Evolutionary conservation across 306 rosid genomes (phyloP), one percentile per base, ranked within the genome.

Genomic region (Trifolium subterraneum): DNA sequence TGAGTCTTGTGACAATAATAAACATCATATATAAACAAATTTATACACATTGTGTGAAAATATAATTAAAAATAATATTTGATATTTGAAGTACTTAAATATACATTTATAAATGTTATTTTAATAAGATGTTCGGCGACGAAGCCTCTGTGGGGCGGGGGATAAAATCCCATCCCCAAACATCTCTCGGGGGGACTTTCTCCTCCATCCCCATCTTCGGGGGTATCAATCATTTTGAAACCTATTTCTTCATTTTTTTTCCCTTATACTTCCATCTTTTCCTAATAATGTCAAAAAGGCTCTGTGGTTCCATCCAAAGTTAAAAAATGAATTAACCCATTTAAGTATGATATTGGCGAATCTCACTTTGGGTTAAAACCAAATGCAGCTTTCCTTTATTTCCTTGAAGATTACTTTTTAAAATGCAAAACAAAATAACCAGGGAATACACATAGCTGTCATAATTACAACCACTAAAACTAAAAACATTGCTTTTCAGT

Each of bases 341-440:
- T 58, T 75, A 44, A 18, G 36, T 50, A 68, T 33, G 48, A 14
- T 7, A 69, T 59, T 59, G 62, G n/a, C 0, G 8, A 70, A 47
- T 39, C 66, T 38, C 72, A n/a, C 18, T 61, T 18, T 61, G 55
- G 54, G 69, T 80, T 69, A 52, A 45, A 33, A 81, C 45, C 51
- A 69, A 44, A 63, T 52, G 19, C 51, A 41, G 51, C 51, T 27
- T 44, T 51, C 27, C 39, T 15, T 23, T 52, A 63, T 78, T 63
- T 36, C 48, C 38, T 51, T 10, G 14, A 50, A 38, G 54, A 58
- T 25, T 48, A 68, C 20, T 45, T 22, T 61, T 48, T 70, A n/a
- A 48, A 48, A n/a, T n/a, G n/a, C 55, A 18, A 61, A 50, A 41
- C 59, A 29, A 72, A 65, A 72, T 22, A 31, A 39, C 36, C 54